Evolutionary conservation across 345 rosid species (phyloP).

Genomic region (Gossypium raimondii): DNA sequence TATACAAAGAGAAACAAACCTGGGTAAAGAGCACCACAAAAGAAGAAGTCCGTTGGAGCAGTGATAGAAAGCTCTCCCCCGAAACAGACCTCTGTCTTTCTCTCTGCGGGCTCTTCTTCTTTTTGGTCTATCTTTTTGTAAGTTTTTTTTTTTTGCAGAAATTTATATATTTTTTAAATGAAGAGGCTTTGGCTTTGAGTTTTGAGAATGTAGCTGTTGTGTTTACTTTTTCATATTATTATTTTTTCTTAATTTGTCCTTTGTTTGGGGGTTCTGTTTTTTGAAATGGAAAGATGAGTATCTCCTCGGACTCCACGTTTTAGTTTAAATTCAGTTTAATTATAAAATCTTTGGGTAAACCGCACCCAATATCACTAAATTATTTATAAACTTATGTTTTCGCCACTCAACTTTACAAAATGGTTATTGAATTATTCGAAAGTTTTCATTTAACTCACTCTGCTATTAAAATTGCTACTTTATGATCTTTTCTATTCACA

Average conservation of each 20-base stretch:
- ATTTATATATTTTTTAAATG: not conserved
- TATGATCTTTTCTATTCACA: too few species aligned
- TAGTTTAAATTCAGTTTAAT: slow-evolving; percentile 18
- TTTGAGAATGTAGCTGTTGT: not conserved
- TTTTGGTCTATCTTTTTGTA: slow-evolving; percentile 9
- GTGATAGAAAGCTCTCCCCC: slow-evolving; percentile 17
- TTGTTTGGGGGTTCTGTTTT: slow-evolving; percentile 7
- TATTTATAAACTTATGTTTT: too few species aligned
- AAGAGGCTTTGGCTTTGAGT: not conserved
- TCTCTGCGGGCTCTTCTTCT: slow-evolving; percentile 21
- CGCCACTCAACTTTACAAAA: too few species aligned
- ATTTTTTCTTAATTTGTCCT: not conserved
- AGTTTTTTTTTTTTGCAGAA: not conserved
- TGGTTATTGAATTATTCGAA: accelerated
- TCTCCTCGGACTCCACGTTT: slow-evolving; percentile 21
- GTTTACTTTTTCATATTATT: not conserved
- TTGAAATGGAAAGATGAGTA: slow-evolving; percentile 10
- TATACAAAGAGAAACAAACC: slow-evolving; percentile 6
- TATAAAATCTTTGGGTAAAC: too few species aligned
- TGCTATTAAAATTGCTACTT: too few species aligned
- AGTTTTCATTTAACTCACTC: too few species aligned
- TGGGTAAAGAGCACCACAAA: slow-evolving; percentile 17
- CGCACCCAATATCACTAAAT: too few species aligned
- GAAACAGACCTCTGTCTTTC: slow-evolving; percentile 11
- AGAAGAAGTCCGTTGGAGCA: slow-evolving; percentile 30